These are phyloP conservation scores for Fusarium mundagurra DNA, from an alignment of 2,329 filamentous ascomycete species.

Conservation along the genomic window DNA sequence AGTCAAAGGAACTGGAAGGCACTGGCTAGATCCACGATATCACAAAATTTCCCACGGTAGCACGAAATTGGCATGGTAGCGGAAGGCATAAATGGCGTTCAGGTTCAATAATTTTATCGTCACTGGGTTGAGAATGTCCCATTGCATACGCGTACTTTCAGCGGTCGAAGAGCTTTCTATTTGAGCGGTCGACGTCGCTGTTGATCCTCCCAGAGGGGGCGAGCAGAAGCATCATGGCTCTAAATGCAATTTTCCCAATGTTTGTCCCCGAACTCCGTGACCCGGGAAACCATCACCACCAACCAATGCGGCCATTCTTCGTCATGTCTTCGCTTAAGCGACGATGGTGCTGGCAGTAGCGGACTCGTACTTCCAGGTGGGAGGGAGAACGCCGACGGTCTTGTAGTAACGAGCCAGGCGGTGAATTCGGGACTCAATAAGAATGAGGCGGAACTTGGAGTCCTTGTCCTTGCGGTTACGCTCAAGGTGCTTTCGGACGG, in stretches of 20 bases:
- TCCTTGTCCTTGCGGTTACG: slow-evolving; percentile 99
- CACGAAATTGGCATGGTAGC: slow-evolving; percentile 16
- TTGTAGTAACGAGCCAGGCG: slow-evolving; percentile 99
- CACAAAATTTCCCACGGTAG: neutral
- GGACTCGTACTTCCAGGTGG: slow-evolving; percentile 99
- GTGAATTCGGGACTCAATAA: slow-evolving; percentile 99
- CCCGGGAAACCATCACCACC: slow-evolving; percentile 51
- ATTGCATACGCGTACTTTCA: slow-evolving; percentile 44
- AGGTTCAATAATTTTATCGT: slow-evolving; percentile 36
- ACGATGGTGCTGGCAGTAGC: slow-evolving; percentile 95
- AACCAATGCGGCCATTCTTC: slow-evolving; percentile 33
- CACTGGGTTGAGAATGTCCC: slow-evolving; percentile 40
- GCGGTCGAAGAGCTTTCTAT: slow-evolving; percentile 50
- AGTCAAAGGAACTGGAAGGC: slow-evolving; percentile 71
- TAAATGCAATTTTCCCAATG: slow-evolving; percentile 57
- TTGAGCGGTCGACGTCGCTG: slow-evolving; percentile 46
- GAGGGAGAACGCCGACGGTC: slow-evolving; percentile 84
- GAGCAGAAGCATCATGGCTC: slow-evolving; percentile 54
- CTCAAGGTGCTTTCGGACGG: slow-evolving; percentile 99
- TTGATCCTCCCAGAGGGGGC: slow-evolving; percentile 47
- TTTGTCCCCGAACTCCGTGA: slow-evolving; percentile 57
- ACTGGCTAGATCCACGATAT: slow-evolving; percentile 30
- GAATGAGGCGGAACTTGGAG: slow-evolving; percentile 99
- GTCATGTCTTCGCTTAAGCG: slow-evolving; percentile 69
- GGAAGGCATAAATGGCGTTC: slow-evolving; percentile 39